Evolutionary conservation across 306 rosid genomes (phyloP), one percentile per base, ranked within the genome.

Genomic region (Casuarina glauca): DNA sequence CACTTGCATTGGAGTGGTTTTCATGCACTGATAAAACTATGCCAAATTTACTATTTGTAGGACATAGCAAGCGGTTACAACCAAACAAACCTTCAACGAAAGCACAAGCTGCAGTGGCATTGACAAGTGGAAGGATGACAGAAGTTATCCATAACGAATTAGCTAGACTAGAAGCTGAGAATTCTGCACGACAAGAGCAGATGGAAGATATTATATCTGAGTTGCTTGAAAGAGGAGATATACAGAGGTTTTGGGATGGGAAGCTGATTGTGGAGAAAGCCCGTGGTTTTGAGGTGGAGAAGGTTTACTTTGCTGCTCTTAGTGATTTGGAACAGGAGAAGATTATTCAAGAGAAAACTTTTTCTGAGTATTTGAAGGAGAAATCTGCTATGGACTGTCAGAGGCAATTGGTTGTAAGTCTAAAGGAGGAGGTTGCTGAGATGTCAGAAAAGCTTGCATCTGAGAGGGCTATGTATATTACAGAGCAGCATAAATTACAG

Each of bases 11-110:
- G 6, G 20, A 69, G 11, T 46, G 42, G 32, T 26, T 26, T 4
- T 32, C 72, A 60, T 4, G 60, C 53, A 44, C 52, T 15, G 71
- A 74, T 62, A 53, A 57, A 61, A 70, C 70, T 44, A 15, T 26
- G 9, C 74, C 69, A 54, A 79, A 77, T 81, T 77, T 72, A 39
- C 55, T 74, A 44, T 82, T 54, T 87, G 76, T 90, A 94, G 98
- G 97, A 86, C 95, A 85, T 79, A 89, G 90, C 95, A 92, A 81
- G 90, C 92, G 98, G 35, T 79, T 94, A 80, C 98, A 94, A 79
- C 97, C 98, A 76, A 89, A 87, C 75, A 91, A 87, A 49, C 98
- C 98, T 77, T 84, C 92, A 62, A 91, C 92, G 42, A 89, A 86
- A 78, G 97, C 97, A 73, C 98, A 95, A 85, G 97, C 90, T 72